phyloP scores from a whole-genome alignment of 306 rosid species.

The Casuarina cunninghamiana region DNA sequence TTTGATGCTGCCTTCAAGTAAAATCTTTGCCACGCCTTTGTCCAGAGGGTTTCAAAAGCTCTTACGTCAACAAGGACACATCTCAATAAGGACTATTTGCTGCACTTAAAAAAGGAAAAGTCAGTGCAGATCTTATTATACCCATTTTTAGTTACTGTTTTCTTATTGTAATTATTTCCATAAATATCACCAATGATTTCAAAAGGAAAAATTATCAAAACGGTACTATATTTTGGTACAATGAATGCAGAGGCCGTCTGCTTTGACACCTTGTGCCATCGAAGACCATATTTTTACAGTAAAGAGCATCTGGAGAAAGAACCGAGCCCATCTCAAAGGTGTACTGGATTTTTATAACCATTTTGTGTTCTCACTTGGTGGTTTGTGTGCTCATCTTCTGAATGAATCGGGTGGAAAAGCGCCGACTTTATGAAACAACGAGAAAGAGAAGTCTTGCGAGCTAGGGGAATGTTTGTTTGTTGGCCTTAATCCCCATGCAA shows the following conservation, averaged over 20 bases:
- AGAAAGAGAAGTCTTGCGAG: conserved; percentile 7
- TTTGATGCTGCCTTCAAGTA: not conserved
- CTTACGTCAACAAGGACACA: not conserved
- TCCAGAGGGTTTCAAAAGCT: not conserved
- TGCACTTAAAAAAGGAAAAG: not conserved
- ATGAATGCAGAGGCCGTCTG: not conserved
- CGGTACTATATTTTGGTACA: not conserved
- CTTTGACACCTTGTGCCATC: not conserved
- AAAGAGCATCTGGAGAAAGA: too few species aligned
- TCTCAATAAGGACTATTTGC: not conserved
- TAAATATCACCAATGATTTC: not conserved
- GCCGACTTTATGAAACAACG: conserved; percentile 49
- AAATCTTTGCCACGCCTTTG: not conserved
- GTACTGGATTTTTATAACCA: conserved; percentile 7
- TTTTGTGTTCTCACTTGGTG: conserved; percentile 4
- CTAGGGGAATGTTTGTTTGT: conserved; percentile 18
- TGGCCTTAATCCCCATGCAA: conserved; percentile 64
- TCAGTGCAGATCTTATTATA: not conserved
- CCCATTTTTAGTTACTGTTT: not conserved
- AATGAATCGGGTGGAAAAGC: conserved; percentile 32
- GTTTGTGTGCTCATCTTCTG: conserved; percentile 14
- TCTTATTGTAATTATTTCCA: not conserved
- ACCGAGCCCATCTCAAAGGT: not conserved
- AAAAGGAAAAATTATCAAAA: not conserved
- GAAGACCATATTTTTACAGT: too few species aligned